These are phyloP conservation scores for Boletus rubropictus DNA, from an alignment of 768 basidiomycete species.

Conservation along the genomic window DNA sequence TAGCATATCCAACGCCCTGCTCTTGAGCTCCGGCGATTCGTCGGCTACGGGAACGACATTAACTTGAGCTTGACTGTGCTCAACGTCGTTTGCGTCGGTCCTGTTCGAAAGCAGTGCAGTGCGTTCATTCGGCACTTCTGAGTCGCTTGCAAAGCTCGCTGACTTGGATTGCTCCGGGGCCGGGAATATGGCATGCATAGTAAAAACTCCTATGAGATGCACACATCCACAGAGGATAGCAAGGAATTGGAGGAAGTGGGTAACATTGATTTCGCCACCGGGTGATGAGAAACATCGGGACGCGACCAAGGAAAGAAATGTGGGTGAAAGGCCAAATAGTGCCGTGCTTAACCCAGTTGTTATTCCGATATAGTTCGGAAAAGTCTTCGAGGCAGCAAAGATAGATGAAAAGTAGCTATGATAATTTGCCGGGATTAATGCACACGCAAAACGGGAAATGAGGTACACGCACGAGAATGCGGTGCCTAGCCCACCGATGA, in stretches of 20 bases:
- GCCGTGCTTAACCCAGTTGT: conserved; percentile 65
- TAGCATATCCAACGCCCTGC: conserved; percentile 40
- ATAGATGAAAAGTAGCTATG: conserved; percentile 63
- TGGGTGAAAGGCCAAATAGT: conserved; percentile 76
- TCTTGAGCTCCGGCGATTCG: conserved; percentile 13
- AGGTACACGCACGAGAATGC: conserved; percentile 58
- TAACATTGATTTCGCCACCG: conserved; percentile 41
- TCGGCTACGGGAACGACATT: conserved; percentile 23
- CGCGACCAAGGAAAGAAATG: conserved; percentile 63
- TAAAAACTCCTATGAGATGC: conserved; percentile 50
- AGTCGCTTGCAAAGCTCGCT: conserved; percentile 2
- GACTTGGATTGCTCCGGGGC: conserved; percentile 1
- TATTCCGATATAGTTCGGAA: conserved; percentile 58
- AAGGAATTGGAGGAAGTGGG: conserved; percentile 51
- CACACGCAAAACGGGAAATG: neutral
- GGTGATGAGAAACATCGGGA: conserved; percentile 52
- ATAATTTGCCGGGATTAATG: neutral
- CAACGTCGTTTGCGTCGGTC: conserved; percentile 9
- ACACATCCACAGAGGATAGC: conserved; percentile 47
- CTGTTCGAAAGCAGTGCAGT: conserved; percentile 28
- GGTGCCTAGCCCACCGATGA: conserved; percentile 60
- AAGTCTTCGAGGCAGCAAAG: conserved; percentile 69
- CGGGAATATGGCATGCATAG: conserved; percentile 28
- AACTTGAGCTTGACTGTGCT: conserved; percentile 12
- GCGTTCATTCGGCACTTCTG: conserved; percentile 25